phyloP scores from a whole-genome alignment of 352 stramenopile genomes.

The Phytophthora europaea region DNA sequence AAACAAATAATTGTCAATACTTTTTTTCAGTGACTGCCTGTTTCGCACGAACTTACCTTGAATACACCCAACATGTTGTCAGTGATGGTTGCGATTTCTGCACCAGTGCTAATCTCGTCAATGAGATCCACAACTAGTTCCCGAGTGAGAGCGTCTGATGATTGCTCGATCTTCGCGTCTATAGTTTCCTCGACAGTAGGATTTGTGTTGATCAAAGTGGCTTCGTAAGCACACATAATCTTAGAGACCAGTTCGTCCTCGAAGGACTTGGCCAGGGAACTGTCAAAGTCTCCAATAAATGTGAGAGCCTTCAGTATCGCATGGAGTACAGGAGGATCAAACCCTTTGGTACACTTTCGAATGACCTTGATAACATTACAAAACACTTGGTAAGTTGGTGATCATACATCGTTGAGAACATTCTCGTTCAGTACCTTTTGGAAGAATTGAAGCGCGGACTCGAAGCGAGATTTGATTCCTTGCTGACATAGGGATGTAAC shows the following conservation, averaged over 20 bases:
- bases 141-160: slow-evolving; percentile 42
- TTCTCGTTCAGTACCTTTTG: slow-evolving; percentile 57
- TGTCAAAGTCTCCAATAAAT: slow-evolving; percentile 84
- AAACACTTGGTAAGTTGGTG: not conserved
- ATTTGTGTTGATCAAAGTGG: slow-evolving; percentile 38
- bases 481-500: slow-evolving; percentile 84
- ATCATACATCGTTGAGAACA: not conserved
- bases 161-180: slow-evolving; percentile 1
- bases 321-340: slow-evolving; percentile 67
- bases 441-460: slow-evolving; percentile 68
- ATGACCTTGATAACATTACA: slow-evolving; percentile 48
- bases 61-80: slow-evolving; percentile 78
- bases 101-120: slow-evolving; percentile 66
- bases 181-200: slow-evolving; percentile 1
- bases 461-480: slow-evolving; percentile 76
- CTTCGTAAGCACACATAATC: slow-evolving; percentile 79
- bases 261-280: slow-evolving; percentile 64
- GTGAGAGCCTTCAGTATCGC: slow-evolving; percentile 73
- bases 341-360: slow-evolving; percentile 49
- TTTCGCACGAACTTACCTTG: slow-evolving; percentile 58
- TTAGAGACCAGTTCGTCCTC: slow-evolving; percentile 81
- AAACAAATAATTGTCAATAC: not conserved
- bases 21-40: not conserved
- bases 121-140: slow-evolving; percentile 64
- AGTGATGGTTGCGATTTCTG: slow-evolving; percentile 75